Evolutionary conservation across 2,329 filamentous ascomycete species (phyloP).

Genomic region (Pseudogymnoascus sp.): DNA sequence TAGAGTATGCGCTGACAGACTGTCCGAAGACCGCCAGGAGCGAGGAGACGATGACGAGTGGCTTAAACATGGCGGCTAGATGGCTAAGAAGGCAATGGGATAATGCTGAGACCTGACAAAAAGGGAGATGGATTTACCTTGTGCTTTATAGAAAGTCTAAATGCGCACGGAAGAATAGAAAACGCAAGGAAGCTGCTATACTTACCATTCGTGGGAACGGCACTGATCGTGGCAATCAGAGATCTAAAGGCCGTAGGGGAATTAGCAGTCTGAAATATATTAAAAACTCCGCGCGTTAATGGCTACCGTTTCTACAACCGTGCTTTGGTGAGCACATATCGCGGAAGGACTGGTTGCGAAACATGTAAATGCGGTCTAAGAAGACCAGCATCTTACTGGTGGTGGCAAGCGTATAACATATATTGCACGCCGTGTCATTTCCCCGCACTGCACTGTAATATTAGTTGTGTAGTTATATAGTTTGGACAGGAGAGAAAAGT

Average conservation of each 20-base stretch:
- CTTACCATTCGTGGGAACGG: not conserved
- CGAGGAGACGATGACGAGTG: not conserved
- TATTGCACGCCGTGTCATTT: not conserved
- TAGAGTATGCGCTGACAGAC: conserved; percentile 24
- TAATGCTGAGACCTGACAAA: not conserved
- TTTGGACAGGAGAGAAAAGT: not conserved
- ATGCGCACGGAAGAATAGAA: not conserved
- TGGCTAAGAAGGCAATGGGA: not conserved
- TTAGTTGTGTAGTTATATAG: not conserved
- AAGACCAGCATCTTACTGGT: not conserved
- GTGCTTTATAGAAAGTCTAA: not conserved
- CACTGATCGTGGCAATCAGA: not conserved
- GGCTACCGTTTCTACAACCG: not conserved
- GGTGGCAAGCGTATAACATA: not conserved
- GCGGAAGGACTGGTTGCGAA: not conserved
- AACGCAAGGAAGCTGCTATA: not conserved
- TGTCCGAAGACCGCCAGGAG: conserved; percentile 12
- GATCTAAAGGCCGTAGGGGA: not conserved
- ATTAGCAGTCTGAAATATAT: not conserved
- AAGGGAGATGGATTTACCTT: not conserved
- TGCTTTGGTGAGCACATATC: not conserved
- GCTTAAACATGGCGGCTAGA: not conserved
- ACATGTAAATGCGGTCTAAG: not conserved
- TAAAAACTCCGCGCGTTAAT: not conserved
- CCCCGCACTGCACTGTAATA: not conserved